phyloP scores from a whole-genome alignment of 1,139 yeast genomes.

The Yamadazyma membranifaciens region DNA sequence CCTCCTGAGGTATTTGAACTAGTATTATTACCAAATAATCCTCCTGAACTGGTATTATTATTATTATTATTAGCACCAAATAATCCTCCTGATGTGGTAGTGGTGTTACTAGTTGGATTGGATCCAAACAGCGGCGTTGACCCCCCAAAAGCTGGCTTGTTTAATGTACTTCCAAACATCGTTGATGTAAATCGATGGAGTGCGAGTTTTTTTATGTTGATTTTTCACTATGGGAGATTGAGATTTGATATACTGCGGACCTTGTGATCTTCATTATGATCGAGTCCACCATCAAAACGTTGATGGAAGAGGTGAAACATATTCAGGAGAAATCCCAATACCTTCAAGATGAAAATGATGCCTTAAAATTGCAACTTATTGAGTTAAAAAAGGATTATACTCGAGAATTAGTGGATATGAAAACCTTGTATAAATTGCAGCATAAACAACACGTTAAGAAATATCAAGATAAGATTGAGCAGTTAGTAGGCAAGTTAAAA shows the following conservation, averaged over 20 bases:
- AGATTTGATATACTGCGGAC: background rate
- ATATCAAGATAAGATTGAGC: slow-evolving; percentile 12
- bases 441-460: slow-evolving; percentile 13
- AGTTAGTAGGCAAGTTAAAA: background rate
- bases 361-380: slow-evolving; percentile 8
- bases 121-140: slow-evolving; percentile 1
- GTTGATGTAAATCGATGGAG: background rate
- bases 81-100: slow-evolving; percentile 12
- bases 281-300: slow-evolving; percentile 7
- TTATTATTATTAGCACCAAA: slow-evolving; percentile 13
- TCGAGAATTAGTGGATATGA: slow-evolving; percentile 10
- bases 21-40: slow-evolving; percentile 14
- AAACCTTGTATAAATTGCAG: slow-evolving; percentile 13
- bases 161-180: slow-evolving; percentile 9
- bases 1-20: slow-evolving; percentile 13
- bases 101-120: background rate
- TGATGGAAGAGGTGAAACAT: slow-evolving; percentile 6
- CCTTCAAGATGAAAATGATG: slow-evolving; percentile 8
- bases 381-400: slow-evolving; percentile 9
- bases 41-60: slow-evolving; percentile 9
- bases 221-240: background rate
- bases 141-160: slow-evolving; percentile 5
- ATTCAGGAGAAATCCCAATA: background rate
- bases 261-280: slow-evolving; percentile 7
- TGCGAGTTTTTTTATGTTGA: background rate